Percentiles rank a stretch among this genome's conserved stretches.
These are phyloP conservation scores for Ammopiptanthus mongolicus DNA, from an alignment of 306 rosid species.

Conservation along the genomic window DNA sequence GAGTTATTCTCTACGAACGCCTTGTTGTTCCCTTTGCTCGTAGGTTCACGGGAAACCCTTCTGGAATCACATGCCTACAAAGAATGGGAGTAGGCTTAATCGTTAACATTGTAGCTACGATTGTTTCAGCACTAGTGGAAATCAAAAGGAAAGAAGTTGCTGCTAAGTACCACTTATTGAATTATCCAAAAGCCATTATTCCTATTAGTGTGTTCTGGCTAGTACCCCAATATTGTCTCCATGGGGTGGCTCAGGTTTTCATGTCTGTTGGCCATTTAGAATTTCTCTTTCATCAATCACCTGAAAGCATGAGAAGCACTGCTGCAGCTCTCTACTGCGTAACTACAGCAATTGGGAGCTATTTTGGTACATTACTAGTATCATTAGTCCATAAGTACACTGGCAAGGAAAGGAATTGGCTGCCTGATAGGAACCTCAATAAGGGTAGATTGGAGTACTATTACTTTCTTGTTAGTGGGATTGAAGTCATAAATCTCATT, in stretches of 20 bases:
- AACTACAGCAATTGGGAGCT: slow-evolving; percentile 35
- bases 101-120: slow-evolving; percentile 34
- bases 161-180: slow-evolving; percentile 23
- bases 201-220: slow-evolving; percentile 57
- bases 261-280: slow-evolving; percentile 54
- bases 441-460: slow-evolving; percentile 48
- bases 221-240: slow-evolving; percentile 45
- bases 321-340: slow-evolving; percentile 46
- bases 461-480: slow-evolving; percentile 46
- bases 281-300: slow-evolving; percentile 58
- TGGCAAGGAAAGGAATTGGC: slow-evolving; percentile 40
- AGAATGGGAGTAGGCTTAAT: slow-evolving; percentile 55
- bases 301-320: slow-evolving; percentile 54
- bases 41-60: slow-evolving; percentile 44
- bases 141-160: slow-evolving; percentile 43
- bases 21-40: slow-evolving; percentile 54
- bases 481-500: slow-evolving; percentile 40
- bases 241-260: slow-evolving; percentile 52
- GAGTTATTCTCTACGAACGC: slow-evolving; percentile 64
- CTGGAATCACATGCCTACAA: slow-evolving; percentile 58
- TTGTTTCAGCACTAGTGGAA: slow-evolving; percentile 34
- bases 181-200: slow-evolving; percentile 32
- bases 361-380: slow-evolving; percentile 38
- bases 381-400: slow-evolving; percentile 33
- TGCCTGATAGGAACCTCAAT: slow-evolving; percentile 52